These are phyloP conservation scores for Suillus ampliporus DNA, from an alignment of 768 basidiomycete genomes.

Conservation along the genomic window DNA sequence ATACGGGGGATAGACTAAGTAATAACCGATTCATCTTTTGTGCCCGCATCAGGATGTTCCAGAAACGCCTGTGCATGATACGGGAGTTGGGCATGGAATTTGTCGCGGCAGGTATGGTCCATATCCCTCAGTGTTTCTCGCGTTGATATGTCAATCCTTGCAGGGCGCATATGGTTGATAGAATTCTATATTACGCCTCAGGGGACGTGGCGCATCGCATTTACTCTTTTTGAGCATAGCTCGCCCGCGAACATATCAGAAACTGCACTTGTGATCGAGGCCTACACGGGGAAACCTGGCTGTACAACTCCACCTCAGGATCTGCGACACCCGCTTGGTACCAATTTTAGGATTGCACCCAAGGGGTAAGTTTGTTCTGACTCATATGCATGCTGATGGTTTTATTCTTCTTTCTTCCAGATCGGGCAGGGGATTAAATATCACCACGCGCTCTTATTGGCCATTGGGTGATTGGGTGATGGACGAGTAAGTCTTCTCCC, in stretches of 20 bases:
- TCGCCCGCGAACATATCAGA: not conserved
- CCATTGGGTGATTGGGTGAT: not conserved
- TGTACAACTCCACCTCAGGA: not conserved
- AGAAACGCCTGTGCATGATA: too few relatives aligned
- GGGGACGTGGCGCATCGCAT: not conserved
- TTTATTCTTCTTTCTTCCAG: too few relatives aligned
- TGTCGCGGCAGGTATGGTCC: too few relatives aligned
- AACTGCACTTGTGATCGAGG: not conserved
- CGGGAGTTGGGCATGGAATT: too few relatives aligned
- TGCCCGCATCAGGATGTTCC: too few relatives aligned
- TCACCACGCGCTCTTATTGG: rapidly evolving
- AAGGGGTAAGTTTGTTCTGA: too few relatives aligned
- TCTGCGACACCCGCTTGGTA: not conserved
- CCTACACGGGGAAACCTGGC: too few relatives aligned
- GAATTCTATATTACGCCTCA: not conserved
- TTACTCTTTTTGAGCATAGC: not conserved
- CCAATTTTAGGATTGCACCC: not conserved
- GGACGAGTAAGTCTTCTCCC: not conserved
- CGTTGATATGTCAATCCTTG: not conserved
- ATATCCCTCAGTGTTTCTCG: not conserved
- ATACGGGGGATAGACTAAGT: too few relatives aligned
- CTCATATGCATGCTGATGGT: too few relatives aligned
- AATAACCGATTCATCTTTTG: too few relatives aligned
- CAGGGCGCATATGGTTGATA: not conserved
- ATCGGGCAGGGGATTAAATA: not conserved